Evolutionary conservation across 768 basidiomycete genomes (phyloP), one percentile per base, ranked within the genome.

Genomic region (Pseudohyphozyma bogoriensis): DNA sequence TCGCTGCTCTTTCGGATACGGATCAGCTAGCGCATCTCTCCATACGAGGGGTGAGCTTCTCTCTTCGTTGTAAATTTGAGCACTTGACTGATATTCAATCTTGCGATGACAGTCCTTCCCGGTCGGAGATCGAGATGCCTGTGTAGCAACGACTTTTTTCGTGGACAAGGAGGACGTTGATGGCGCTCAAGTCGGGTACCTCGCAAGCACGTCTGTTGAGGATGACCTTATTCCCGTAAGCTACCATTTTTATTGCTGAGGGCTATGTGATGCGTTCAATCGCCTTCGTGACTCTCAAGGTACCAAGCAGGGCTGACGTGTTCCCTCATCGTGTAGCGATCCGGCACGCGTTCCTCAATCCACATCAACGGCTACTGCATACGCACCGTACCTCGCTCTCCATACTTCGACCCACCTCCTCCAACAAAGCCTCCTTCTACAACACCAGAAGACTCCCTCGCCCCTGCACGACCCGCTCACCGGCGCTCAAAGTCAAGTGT

Each of bases 141-240:
- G 31, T n/a, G 16, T 65, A 11, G 51, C 56, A 6, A 32, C 51
- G 0, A 56, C 60, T 0, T 18, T 1, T 8, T n/a, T n/a, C n/a
- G n/a, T n/a, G n/a, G n/a, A n/a, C n/a, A n/a, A n/a, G n/a, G n/a
- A 3, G 7, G 55, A 62, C 22, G 35, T 39, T 1, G 54, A 18
- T 3, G 60, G 29, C 0, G 53, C 37, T n/a, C 31, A 36, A 8
- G 39, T 54, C 11, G n/a, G 47, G 8, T 65, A 59, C 35, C 51
- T 62, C 33, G 58, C 57, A 1, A 28, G 26, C 0, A 49, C 51
- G 10, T 60, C 59, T 0, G 64, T 65, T 3, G 57, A 56, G 2
- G 64, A 65, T 49, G 29, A 60, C 8, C 60, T 65, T 12, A 22
- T 65, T 9, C 64, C 64, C 5, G 59, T 64, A 4, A 13, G 62